Conservation (phyloP, 331 rosid genomes). For the Saraca asoca region DNA sequence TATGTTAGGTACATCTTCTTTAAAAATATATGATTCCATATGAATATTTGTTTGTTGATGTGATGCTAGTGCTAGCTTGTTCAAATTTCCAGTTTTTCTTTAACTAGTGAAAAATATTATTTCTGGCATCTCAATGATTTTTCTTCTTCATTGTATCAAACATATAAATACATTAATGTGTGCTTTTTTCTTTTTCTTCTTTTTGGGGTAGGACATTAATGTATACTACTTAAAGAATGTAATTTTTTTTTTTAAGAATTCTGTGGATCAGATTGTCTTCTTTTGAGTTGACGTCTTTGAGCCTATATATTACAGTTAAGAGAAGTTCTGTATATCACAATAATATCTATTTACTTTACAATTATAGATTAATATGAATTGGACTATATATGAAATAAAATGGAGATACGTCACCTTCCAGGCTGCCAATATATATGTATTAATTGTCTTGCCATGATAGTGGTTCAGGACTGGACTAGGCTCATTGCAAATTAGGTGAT, state of each 20-base stretch:
- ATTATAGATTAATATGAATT: not conserved
- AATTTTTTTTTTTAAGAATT: no score
- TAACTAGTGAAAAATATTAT: not conserved
- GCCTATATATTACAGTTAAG: no score
- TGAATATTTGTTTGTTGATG: not conserved
- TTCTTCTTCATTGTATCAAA: slow-evolving; percentile 20
- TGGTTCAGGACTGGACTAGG: not conserved
- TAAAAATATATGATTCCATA: not conserved
- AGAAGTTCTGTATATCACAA: not conserved
- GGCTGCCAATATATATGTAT: slow-evolving; percentile 9
- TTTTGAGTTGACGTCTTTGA: no score
- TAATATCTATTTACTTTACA: not conserved
- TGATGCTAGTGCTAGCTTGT: not conserved
- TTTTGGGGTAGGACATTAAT: no score
- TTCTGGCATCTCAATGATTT: slow-evolving; percentile 21
- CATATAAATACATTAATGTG: slow-evolving; percentile 25
- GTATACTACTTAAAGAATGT: no score
- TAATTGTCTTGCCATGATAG: not conserved
- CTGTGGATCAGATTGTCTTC: no score
- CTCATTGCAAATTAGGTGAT: no score
- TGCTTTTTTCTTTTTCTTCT: not conserved
- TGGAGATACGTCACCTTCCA: not conserved
- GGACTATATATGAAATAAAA: not conserved
- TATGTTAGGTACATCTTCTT: slow-evolving; percentile 3
- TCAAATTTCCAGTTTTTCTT: not conserved